Conservation (phyloP, 2,329 filamentous ascomycete genomes). For the Penicillium crustosum region DNA sequence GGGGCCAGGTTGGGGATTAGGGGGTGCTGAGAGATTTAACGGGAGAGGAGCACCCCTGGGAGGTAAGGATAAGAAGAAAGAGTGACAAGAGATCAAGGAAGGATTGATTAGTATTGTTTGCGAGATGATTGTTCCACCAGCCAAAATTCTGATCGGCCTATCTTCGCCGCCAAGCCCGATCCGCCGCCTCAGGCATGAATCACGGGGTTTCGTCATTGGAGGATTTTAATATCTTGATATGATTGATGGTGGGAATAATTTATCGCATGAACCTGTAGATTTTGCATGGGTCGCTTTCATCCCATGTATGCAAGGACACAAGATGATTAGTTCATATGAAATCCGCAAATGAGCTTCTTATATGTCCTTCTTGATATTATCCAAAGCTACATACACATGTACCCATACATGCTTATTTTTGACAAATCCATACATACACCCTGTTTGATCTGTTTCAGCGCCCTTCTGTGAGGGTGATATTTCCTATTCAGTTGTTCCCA, state of each 20-base stretch:
- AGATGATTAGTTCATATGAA: neutral
- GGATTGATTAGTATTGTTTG: constrained; percentile 4
- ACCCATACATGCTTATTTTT: neutral
- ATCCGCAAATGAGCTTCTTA: neutral
- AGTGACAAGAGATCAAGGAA: constrained; percentile 19
- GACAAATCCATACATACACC: too few relatives aligned
- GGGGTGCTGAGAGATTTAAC: constrained; percentile 21
- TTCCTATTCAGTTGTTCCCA: neutral
- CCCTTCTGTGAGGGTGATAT: neutral
- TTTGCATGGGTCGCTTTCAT: neutral
- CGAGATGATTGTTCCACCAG: constrained; percentile 20
- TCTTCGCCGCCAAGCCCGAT: constrained; percentile 31
- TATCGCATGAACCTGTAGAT: neutral
- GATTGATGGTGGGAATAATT: neutral
- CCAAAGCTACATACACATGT: neutral
- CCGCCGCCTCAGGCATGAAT: constrained; percentile 18
- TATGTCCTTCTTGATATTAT: neutral
- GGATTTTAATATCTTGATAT: neutral
- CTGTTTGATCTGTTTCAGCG: too few relatives aligned
- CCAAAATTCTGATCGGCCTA: constrained; percentile 38
- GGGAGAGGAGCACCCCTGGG: constrained; percentile 19
- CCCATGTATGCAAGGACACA: neutral
- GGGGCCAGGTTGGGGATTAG: constrained; percentile 30
- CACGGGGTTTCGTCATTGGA: constrained; percentile 9
- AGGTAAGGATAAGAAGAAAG: constrained; percentile 13